Percentiles rank a stretch among this genome's conserved stretches.
phyloP scores from a whole-genome alignment of 1,139 yeast species.

The Debaryomyces psychrophilus region DNA sequence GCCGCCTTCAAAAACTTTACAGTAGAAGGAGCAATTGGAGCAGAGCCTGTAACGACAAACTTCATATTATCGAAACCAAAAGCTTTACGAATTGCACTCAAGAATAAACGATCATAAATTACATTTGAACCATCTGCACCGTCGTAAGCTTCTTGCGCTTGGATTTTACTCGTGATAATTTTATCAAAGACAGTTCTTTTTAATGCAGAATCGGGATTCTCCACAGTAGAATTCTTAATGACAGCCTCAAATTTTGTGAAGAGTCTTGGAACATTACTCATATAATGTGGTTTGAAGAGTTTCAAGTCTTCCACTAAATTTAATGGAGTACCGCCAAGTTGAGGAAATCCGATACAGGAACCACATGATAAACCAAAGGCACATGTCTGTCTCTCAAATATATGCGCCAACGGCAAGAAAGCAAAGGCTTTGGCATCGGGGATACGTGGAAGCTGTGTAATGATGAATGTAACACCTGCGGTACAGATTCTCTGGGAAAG shows the following conservation, averaged over 20 bases:
- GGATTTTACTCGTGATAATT: constrained; percentile 23
- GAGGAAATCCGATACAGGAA: constrained; percentile 48
- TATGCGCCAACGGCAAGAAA: constrained; percentile 43
- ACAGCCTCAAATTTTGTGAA: constrained; percentile 62
- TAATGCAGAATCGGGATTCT: constrained; percentile 23
- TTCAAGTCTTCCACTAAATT: constrained; percentile 60
- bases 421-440: constrained; percentile 23
- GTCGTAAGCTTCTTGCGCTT: constrained; percentile 22
- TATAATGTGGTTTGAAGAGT: constrained; percentile 53
- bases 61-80: constrained; percentile 59
- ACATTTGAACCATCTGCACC: constrained; percentile 31
- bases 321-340: constrained; percentile 43
- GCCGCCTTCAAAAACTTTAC: constrained; percentile 64
- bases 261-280: constrained; percentile 68
- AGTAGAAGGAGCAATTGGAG: constrained; percentile 69
- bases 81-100: constrained; percentile 54
- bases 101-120: constrained; percentile 53
- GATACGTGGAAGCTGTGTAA: constrained; percentile 18
- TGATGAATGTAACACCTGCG: constrained; percentile 28
- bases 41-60: constrained; percentile 63
- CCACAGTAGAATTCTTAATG: constrained; percentile 40
- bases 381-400: constrained; percentile 40
- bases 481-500: constrained; percentile 35
- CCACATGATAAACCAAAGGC: constrained; percentile 37
- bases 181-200: constrained; percentile 22